These are phyloP conservation scores for Leishmania turanica DNA, from an alignment of 208 protist genomes.

Conservation along the genomic window DNA sequence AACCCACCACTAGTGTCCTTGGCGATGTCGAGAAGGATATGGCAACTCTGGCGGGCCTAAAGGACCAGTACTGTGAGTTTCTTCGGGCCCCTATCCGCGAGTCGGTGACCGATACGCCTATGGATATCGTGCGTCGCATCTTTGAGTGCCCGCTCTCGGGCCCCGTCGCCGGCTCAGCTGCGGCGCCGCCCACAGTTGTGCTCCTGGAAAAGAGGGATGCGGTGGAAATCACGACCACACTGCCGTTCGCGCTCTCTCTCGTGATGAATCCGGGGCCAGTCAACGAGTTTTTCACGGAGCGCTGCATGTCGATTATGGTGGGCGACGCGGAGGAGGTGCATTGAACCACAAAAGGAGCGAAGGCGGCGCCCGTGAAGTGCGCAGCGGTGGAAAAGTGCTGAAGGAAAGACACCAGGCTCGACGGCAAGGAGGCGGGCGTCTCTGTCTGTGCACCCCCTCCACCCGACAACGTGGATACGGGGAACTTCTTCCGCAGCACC, in stretches of 20 bases:
- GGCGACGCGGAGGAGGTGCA: neutral
- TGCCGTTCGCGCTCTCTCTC: constrained; percentile 89
- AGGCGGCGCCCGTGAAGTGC: neutral
- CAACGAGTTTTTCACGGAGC: constrained; percentile 81
- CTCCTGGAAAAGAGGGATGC: constrained; percentile 47
- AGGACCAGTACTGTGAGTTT: constrained; percentile 42
- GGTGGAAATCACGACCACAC: constrained; percentile 81
- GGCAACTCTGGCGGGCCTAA: constrained; percentile 12
- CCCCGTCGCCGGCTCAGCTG: neutral
- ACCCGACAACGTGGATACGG: neutral
- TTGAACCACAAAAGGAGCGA: neutral
- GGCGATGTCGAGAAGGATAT: neutral
- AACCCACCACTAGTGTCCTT: neutral
- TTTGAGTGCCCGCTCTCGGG: constrained; percentile 21
- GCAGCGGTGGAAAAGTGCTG: neutral
- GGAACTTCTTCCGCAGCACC: neutral
- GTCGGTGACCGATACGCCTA: constrained; percentile 18
- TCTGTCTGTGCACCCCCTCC: neutral
- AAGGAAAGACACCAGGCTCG: neutral
- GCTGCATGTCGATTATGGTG: constrained; percentile 60
- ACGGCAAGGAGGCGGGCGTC: neutral
- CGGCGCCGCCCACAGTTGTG: neutral
- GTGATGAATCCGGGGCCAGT: constrained; percentile 74
- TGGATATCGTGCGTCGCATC: constrained; percentile 42
- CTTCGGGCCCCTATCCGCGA: constrained; percentile 33